These are phyloP conservation scores for Kodamaea derodonti DNA, from an alignment of 1,139 yeast genomes.

Conservation along the genomic window DNA sequence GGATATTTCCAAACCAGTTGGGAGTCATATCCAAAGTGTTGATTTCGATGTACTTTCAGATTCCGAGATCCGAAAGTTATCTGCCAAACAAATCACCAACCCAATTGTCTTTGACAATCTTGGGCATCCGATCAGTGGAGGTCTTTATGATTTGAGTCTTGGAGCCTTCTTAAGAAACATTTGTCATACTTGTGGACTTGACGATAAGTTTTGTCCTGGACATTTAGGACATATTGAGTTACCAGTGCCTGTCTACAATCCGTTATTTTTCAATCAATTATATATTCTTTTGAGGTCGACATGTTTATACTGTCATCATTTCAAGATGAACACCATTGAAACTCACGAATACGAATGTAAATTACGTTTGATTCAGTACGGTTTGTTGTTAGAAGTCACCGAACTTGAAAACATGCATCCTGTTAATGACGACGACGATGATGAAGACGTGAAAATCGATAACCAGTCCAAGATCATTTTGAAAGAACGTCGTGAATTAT, in stretches of 20 bases:
- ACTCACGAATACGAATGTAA: conserved; percentile 76
- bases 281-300: conserved; percentile 78
- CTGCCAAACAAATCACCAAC: conserved; percentile 92
- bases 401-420: conserved; percentile 50
- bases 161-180: conserved; percentile 90
- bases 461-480: conserved; percentile 44
- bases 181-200: conserved; percentile 95
- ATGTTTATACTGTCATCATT: conserved; percentile 87
- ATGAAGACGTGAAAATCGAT: conserved; percentile 25
- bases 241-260: conserved; percentile 94
- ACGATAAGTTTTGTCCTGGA: conserved; percentile 94
- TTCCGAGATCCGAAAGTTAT: conserved; percentile 76
- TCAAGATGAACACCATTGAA: conserved; percentile 65
- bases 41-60: conserved; percentile 86
- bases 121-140: conserved; percentile 94
- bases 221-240: conserved; percentile 97
- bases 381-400: conserved; percentile 73
- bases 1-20: conserved; percentile 96
- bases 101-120: conserved; percentile 92
- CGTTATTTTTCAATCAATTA: conserved; percentile 88
- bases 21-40: conserved; percentile 88
- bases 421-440: conserved; percentile 28
- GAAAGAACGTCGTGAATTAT: conserved; percentile 59
- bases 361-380: conserved; percentile 79
- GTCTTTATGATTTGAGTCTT: conserved; percentile 86